A percentile compares a stretch with the other conserved stretches of the same genome.
These are phyloP conservation scores for Escovopsis weberi DNA, from an alignment of 2,329 filamentous ascomycete genomes.

Conservation along the genomic window DNA sequence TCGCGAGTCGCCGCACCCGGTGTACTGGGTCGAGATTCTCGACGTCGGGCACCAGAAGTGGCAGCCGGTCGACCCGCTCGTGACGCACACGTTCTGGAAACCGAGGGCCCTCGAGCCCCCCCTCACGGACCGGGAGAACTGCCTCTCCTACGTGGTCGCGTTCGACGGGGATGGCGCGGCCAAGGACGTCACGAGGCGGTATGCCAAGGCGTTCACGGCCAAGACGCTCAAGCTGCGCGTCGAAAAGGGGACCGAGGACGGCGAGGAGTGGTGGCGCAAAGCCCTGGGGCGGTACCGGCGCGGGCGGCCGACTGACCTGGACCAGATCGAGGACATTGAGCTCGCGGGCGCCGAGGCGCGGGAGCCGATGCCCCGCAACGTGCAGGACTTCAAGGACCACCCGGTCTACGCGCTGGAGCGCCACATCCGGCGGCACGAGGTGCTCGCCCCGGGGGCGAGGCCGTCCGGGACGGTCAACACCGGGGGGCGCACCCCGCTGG, in stretches of 20 bases:
- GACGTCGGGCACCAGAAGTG: conserved; percentile 80
- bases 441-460: conserved; percentile 55
- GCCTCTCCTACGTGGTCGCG: conserved; percentile 68
- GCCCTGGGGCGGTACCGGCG: conserved; percentile 34
- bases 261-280: conserved; percentile 38
- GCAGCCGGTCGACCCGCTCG: conserved; percentile 75
- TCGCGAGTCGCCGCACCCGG: conserved; percentile 60
- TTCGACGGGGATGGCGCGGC: conserved; percentile 70
- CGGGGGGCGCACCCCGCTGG: conserved; percentile 47
- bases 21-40: conserved; percentile 92
- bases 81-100: conserved; percentile 63
- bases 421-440: conserved; percentile 71
- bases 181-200: conserved; percentile 76
- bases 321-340: conserved; percentile 73
- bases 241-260: conserved; percentile 40
- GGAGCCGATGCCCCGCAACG: conserved; percentile 75
- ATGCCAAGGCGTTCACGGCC: conserved; percentile 76
- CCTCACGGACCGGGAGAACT: conserved; percentile 59
- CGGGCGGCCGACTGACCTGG: conserved; percentile 41
- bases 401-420: conserved; percentile 72
- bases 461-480: conserved; percentile 65
- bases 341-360: conserved; percentile 54
- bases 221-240: conserved; percentile 77
- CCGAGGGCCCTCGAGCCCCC: conserved; percentile 71
- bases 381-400: conserved; percentile 78